Percentiles rank a stretch among this genome's conserved stretches.
phyloP scores from a whole-genome alignment of 2,329 filamentous ascomycete species.

The Alternaria sp. region DNA sequence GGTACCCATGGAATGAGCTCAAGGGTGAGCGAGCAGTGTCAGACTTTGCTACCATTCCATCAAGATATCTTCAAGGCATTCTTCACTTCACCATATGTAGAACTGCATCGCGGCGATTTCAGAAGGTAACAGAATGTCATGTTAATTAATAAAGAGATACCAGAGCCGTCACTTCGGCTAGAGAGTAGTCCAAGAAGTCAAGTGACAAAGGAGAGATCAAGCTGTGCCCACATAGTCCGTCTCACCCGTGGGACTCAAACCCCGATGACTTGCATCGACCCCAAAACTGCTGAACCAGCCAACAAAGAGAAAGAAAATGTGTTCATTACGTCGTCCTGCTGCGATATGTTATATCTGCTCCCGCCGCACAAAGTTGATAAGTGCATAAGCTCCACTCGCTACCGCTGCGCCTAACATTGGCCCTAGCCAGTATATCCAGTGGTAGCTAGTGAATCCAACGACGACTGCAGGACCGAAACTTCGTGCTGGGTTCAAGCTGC shows the following conservation, averaged over 20 bases:
- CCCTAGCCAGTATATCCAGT: slow-evolving; percentile 51
- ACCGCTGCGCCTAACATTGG: slow-evolving; percentile 50
- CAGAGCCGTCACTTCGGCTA: neutral
- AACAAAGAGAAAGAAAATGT: neutral
- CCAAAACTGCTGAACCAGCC: neutral
- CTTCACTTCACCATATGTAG: neutral
- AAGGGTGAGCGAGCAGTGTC: neutral
- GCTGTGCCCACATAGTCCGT: neutral
- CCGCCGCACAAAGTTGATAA: slow-evolving; percentile 43
- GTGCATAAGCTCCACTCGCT: slow-evolving; percentile 55
- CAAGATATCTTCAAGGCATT: neutral
- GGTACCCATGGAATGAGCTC: neutral
- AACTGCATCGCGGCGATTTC: neutral
- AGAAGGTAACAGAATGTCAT: neutral
- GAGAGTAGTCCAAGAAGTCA: neutral
- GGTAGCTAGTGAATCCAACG: slow-evolving; percentile 49
- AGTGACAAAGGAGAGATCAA: neutral
- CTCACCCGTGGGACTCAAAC: neutral
- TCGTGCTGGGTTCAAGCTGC: slow-evolving; percentile 55
- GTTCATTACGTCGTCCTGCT: slow-evolving; percentile 6
- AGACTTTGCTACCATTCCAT: neutral
- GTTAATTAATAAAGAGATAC: neutral
- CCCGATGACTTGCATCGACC: neutral
- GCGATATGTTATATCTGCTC: neutral
- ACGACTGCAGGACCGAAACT: slow-evolving; percentile 55